phyloP scores from a whole-genome alignment of 371 early-diverging fungal genomes.

The Lichtheimia hyalospora region DNA sequence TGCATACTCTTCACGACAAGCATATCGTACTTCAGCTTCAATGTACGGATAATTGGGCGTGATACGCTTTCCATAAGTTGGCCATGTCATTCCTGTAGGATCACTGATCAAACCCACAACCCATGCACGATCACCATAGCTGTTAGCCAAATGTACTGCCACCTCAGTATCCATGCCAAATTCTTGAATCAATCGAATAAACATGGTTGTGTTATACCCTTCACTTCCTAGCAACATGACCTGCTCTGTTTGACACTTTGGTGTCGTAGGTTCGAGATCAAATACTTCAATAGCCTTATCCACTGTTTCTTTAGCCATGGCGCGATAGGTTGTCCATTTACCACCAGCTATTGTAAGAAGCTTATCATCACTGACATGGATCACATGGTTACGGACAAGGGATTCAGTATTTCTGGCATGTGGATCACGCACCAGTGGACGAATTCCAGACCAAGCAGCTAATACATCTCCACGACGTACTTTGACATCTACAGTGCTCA shows the following conservation, averaged over 20 bases:
- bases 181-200: conserved; percentile 87
- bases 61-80: conserved; percentile 80
- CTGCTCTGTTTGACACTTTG: conserved; percentile 71
- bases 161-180: conserved; percentile 94
- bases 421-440: conserved; percentile 98
- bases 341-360: conserved; percentile 98
- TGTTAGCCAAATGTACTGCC: conserved; percentile 88
- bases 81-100: conserved; percentile 73
- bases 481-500: conserved; percentile 65
- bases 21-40: conserved; percentile 95
- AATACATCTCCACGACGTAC: conserved; percentile 95
- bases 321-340: conserved; percentile 99
- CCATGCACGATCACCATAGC: conserved; percentile 97
- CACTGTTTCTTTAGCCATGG: conserved; percentile 98
- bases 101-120: conserved; percentile 82
- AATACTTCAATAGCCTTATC: conserved; percentile 85
- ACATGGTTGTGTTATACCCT: conserved; percentile 84
- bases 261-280: conserved; percentile 50
- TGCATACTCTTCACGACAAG: conserved; percentile 93
- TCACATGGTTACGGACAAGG: conserved; percentile 97
- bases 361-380: conserved; percentile 82
- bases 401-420: conserved; percentile 88
- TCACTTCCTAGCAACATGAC: conserved; percentile 87
- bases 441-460: conserved; percentile 98
- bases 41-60: conserved; percentile 90